Evolutionary conservation across 2,329 filamentous ascomycete genomes (phyloP), one percentile per base, ranked within the genome.

Genomic region (Lecanoromycetidae sp.): DNA sequence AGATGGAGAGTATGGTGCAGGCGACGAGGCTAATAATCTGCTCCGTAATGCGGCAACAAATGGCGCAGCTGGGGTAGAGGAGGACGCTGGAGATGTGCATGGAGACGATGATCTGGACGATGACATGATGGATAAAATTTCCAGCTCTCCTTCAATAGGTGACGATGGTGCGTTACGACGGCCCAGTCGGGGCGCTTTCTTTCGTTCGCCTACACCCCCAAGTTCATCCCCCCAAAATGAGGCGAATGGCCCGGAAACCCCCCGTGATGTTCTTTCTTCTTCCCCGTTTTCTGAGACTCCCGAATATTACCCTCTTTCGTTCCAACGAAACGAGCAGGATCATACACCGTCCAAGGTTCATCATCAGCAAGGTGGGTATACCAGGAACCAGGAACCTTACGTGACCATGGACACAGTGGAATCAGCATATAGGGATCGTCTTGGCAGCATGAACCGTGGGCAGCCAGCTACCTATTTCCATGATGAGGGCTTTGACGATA

Each of bases 101-200:
- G 68, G 66, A 27, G 74, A 77, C 51, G 83, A 84, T 57, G 76
- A 84, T 58, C 69, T 87, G 63, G 87, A 93, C 60, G 80, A 95
- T 66, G 90, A 96, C 65, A 80, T 94, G 80, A 87, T 94, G 84
- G 91, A 96, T 71, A 91, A 91, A 67, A 95, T 98, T 56, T 96
- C 90, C 59, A 96, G 88, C 66, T 96, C 90, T 59, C 91, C 91
- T 62, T 96, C 90, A 58, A 98, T 98, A 37, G 51, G 48, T 66
- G 87, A 94, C 73, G 87, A 94, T 74, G 90, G 90, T 98, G 80
- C 76, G 87, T 61, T 55, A 50, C 53, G 58, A 39, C 70, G 68
- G 66, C 66, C 66, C 54, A 52, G 54, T 46, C 65, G 68, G 54
- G 60, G 57, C 50, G 62, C 64, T 55, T 72, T 67, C 54, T 53